These are phyloP conservation scores for Penicillium sp. DNA, from an alignment of 2,329 filamentous ascomycete species.

Conservation along the genomic window DNA sequence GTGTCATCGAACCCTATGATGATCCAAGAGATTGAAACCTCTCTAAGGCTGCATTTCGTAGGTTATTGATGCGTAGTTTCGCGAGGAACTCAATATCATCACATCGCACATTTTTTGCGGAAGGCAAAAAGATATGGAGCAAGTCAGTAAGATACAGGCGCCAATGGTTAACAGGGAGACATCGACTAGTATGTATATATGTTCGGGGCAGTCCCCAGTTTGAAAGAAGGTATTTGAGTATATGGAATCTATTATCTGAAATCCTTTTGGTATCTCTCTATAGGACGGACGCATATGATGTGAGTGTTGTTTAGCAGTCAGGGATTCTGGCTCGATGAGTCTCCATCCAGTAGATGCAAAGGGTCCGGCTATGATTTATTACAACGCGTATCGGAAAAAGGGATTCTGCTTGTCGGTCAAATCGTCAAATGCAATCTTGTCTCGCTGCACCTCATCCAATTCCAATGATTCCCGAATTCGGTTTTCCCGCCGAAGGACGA, in stretches of 20 bases:
- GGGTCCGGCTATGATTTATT: not conserved
- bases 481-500: conserved; percentile 61
- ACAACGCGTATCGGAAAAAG: conserved; percentile 63
- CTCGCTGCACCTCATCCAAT: conserved; percentile 60
- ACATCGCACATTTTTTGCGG: not conserved
- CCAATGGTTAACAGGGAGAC: not conserved
- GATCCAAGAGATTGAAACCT: not conserved
- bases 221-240: not conserved
- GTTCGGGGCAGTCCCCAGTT: not conserved
- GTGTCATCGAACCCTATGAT: not conserved
- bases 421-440: conserved; percentile 64
- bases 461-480: conserved; percentile 48
- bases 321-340: not conserved
- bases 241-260: not conserved
- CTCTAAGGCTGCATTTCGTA: not conserved
- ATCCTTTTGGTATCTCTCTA: not conserved
- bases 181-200: not conserved
- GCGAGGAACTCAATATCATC: not conserved
- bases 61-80: not conserved
- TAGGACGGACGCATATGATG: too few relatives aligned
- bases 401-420: conserved; percentile 67
- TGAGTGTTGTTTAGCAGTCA: not conserved
- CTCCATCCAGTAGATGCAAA: not conserved
- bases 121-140: not conserved
- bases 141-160: not conserved